phyloP scores from a whole-genome alignment of 2,329 filamentous ascomycete genomes.

The Trichoderma hamatum region DNA sequence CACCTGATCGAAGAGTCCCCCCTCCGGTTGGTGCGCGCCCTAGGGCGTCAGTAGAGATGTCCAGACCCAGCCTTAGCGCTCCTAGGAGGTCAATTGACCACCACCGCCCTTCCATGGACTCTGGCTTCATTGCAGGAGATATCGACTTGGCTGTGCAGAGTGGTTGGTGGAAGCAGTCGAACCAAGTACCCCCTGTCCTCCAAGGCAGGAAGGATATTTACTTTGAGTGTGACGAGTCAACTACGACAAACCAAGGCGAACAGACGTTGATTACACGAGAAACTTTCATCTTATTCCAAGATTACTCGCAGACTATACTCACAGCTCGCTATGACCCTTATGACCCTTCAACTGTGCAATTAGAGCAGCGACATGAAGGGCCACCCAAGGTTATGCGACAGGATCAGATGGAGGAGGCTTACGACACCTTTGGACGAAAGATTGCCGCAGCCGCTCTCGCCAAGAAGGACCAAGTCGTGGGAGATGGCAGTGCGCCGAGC shows the following conservation, averaged over 20 bases:
- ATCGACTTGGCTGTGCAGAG: conserved; percentile 74
- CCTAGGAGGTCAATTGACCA: conserved; percentile 71
- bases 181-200: conserved; percentile 77
- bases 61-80: conserved; percentile 40
- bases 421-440: conserved; percentile 76
- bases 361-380: conserved; percentile 85
- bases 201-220: conserved; percentile 83
- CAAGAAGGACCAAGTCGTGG: conserved; percentile 79
- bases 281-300: conserved; percentile 86
- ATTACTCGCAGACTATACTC: conserved; percentile 94
- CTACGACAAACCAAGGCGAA: conserved; percentile 68
- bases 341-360: conserved; percentile 69
- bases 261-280: conserved; percentile 75
- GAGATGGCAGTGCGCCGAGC: conserved; percentile 78
- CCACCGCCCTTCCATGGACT: conserved; percentile 72
- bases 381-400: conserved; percentile 83
- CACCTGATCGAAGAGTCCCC: conserved; percentile 51
- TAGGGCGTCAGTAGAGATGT: conserved; percentile 43
- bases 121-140: conserved; percentile 85
- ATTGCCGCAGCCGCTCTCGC: conserved; percentile 71
- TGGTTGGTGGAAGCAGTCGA: conserved; percentile 86
- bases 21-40: conserved; percentile 40
- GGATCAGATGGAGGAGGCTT: conserved; percentile 88
- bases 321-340: conserved; percentile 77
- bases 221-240: conserved; percentile 79